Percentiles rank a stretch among this genome's conserved stretches.
Conservation (phyloP, 2,329 filamentous ascomycete genomes). For the Colletotrichum sp. region DNA sequence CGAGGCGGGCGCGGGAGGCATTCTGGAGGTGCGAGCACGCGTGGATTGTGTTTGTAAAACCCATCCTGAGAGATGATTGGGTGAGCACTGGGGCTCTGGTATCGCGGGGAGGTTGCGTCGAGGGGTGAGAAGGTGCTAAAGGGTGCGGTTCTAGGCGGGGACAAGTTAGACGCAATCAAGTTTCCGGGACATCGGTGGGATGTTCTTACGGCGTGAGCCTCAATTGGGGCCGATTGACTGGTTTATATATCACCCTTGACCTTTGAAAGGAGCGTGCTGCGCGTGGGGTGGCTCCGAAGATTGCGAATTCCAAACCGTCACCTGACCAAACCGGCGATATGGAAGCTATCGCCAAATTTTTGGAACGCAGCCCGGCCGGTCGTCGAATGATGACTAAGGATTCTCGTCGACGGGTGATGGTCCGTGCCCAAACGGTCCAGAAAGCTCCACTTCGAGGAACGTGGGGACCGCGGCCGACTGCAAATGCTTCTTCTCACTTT, state of each 20-base stretch:
- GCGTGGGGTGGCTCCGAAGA: not conserved
- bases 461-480: not conserved
- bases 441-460: not conserved
- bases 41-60: slow-evolving; percentile 74
- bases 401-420: not conserved
- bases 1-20: slow-evolving; percentile 81
- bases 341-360: slow-evolving; percentile 22
- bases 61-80: slow-evolving; percentile 1
- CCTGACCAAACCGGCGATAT: not conserved
- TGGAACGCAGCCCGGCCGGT: slow-evolving; percentile 2
- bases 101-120: not conserved
- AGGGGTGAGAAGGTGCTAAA: not conserved
- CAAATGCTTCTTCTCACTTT: not conserved
- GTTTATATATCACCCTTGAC: too few species aligned
- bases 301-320: not conserved
- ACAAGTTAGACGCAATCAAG: not conserved
- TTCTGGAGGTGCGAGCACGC: slow-evolving; percentile 93
- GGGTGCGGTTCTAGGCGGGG: not conserved
- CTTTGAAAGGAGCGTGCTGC: not conserved
- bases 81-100: not conserved
- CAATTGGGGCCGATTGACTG: not conserved
- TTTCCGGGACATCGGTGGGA: not conserved
- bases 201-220: not conserved
- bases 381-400: slow-evolving; percentile 18
- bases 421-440: not conserved